Percentiles rank a stretch among this genome's conserved stretches.
These are phyloP conservation scores for Sonneratia caseolaris DNA, from an alignment of 345 rosid species.

Conservation along the genomic window DNA sequence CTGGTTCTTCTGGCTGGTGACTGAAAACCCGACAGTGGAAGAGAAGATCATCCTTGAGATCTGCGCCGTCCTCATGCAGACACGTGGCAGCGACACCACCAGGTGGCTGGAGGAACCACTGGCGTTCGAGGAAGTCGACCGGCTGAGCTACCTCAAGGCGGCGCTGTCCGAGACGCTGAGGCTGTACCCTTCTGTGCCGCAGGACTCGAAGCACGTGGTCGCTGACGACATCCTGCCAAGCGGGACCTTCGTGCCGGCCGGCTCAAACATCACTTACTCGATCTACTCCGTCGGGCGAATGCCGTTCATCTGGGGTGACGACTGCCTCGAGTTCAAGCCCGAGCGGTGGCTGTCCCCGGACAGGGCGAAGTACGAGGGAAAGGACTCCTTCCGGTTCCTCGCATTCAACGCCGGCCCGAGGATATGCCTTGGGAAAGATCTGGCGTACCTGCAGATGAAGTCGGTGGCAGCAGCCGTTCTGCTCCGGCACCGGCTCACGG, in stretches of 20 bases:
- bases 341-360: slow-evolving; percentile 31
- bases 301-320: slow-evolving; percentile 35
- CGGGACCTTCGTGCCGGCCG: slow-evolving; percentile 29
- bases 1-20: slow-evolving; percentile 38
- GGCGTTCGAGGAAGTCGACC: slow-evolving; percentile 36
- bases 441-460: slow-evolving; percentile 42
- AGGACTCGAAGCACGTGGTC: slow-evolving; percentile 39
- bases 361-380: slow-evolving; percentile 16
- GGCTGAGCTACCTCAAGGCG: slow-evolving; percentile 28
- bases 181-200: slow-evolving; percentile 38
- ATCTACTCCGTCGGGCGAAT: slow-evolving; percentile 31
- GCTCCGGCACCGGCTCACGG: slow-evolving; percentile 29
- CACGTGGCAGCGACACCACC: slow-evolving; percentile 26
- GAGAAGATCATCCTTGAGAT: slow-evolving; percentile 28
- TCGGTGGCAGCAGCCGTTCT: slow-evolving; percentile 32
- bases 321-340: slow-evolving; percentile 37
- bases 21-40: slow-evolving; percentile 22
- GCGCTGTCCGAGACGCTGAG: slow-evolving; percentile 42
- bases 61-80: slow-evolving; percentile 25
- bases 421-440: slow-evolving; percentile 38
- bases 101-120: slow-evolving; percentile 39
- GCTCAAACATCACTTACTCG: slow-evolving; percentile 36
- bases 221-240: slow-evolving; percentile 29
- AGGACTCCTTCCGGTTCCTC: slow-evolving; percentile 22
- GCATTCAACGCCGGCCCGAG: slow-evolving; percentile 48